phyloP scores from a whole-genome alignment of 768 basidiomycete genomes.

The Melanogaster broomeanus region DNA sequence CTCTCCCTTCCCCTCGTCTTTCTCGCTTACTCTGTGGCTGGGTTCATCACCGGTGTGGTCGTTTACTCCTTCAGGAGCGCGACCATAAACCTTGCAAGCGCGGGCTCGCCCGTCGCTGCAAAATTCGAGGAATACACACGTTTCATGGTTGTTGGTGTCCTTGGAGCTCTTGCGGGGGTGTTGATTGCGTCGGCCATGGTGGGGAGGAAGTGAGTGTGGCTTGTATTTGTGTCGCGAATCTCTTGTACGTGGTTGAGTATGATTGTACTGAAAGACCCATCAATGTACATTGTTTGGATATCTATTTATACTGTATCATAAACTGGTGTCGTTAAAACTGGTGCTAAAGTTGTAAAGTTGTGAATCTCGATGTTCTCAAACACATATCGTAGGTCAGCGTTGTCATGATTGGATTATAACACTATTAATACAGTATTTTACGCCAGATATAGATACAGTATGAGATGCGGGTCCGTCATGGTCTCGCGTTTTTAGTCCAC shows the following conservation, averaged over 20 bases:
- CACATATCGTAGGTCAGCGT: too few relatives aligned
- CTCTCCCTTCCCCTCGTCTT: slow-evolving; percentile 76
- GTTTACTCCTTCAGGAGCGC: slow-evolving; percentile 65
- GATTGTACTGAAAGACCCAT: too few relatives aligned
- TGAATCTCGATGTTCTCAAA: background rate
- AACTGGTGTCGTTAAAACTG: too few relatives aligned
- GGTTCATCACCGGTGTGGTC: slow-evolving; percentile 64
- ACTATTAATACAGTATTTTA: background rate
- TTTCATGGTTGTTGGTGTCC: slow-evolving; percentile 61
- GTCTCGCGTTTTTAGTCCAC: slow-evolving; percentile 46
- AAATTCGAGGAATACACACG: slow-evolving; percentile 61
- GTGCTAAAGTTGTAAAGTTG: too few relatives aligned
- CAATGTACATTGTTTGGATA: too few relatives aligned
- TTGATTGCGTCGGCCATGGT: slow-evolving; percentile 52
- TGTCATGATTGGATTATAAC: too few relatives aligned
- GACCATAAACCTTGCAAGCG: slow-evolving; percentile 38
- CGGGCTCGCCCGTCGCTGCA: slow-evolving; percentile 31
- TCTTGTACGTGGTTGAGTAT: background rate
- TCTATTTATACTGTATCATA: too few relatives aligned
- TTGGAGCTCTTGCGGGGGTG: slow-evolving; percentile 66
- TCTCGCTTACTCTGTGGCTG: slow-evolving; percentile 68
- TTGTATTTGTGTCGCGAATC: background rate
- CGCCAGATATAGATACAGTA: background rate
- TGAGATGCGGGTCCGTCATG: background rate
- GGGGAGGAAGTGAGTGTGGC: slow-evolving; percentile 18